Evolutionary conservation across 208 protist genomes (phyloP).

Genomic region (Entamoeba histolytica): DNA sequence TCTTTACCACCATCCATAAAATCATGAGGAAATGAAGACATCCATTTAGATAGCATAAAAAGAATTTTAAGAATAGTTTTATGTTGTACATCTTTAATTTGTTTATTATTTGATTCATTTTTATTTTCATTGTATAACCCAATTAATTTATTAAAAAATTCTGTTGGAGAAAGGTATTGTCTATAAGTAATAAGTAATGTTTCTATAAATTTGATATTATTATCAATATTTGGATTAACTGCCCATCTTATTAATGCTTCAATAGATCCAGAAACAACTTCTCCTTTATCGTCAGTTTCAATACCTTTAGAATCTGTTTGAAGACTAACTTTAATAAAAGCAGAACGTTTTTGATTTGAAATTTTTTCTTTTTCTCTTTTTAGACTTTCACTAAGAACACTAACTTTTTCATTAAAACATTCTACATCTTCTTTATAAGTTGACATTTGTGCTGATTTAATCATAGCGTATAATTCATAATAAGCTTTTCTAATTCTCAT

Average conservation of each 20-base stretch:
- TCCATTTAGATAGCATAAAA: neutral
- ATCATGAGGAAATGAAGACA: neutral
- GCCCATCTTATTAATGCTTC: neutral
- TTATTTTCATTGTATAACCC: neutral
- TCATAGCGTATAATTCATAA: neutral
- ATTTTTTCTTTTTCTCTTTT: neutral
- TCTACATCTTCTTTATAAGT: neutral
- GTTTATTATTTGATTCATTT: neutral
- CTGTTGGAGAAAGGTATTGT: neutral
- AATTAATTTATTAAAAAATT: neutral
- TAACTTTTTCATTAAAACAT: neutral
- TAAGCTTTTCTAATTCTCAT: neutral
- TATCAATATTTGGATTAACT: neutral
- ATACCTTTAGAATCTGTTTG: neutral
- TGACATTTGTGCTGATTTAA: neutral
- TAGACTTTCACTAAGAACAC: neutral
- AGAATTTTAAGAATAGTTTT: neutral
- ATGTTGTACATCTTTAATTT: neutral
- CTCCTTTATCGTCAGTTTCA: neutral
- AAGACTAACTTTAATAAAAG: neutral
- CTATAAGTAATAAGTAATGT: neutral
- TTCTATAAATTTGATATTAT: neutral
- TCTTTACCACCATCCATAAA: neutral
- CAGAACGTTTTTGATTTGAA: neutral
- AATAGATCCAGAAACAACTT: neutral